Evolutionary conservation across 805 yeast genomes (phyloP).

Genomic region (Saccharomycopsis sp.): DNA sequence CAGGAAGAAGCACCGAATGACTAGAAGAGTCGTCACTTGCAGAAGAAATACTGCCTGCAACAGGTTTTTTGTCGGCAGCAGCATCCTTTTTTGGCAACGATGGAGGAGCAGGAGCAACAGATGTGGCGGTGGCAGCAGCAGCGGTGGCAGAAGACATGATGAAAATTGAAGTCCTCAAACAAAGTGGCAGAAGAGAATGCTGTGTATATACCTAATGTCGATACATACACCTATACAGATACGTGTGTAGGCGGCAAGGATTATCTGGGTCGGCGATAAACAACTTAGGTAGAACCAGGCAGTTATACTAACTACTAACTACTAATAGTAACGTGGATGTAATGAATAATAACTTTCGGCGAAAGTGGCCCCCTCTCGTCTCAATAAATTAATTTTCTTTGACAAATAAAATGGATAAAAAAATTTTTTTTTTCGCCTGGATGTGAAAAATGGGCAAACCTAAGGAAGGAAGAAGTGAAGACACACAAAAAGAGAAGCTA

Average conservation of each 20-base stretch:
- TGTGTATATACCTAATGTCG: neutral
- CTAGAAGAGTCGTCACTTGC: neutral
- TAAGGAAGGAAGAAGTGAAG: neutral
- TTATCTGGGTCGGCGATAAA: neutral
- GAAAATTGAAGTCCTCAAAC: constrained; percentile 21
- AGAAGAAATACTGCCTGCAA: neutral
- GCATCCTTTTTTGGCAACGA: neutral
- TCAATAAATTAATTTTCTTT: too few relatives aligned
- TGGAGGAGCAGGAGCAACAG: constrained; percentile 24
- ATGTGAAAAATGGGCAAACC: neutral
- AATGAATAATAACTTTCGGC: neutral
- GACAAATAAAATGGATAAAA: neutral
- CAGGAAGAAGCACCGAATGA: constrained; percentile 19
- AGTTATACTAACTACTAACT: too few relatives aligned
- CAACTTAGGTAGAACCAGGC: too few relatives aligned
- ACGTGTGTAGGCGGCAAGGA: neutral
- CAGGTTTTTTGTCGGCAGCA: neutral
- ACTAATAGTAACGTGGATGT: too few relatives aligned
- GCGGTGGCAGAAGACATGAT: constrained; percentile 9
- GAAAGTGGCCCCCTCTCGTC: neutral
- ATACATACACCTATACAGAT: neutral
- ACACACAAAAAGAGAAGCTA: neutral
- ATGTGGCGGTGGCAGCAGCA: constrained; percentile 26
- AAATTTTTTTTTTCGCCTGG: neutral
- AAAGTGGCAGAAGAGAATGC: neutral